phyloP scores from a whole-genome alignment of 2,329 filamentous ascomycete genomes.

The Gliomastix tumulicola region DNA sequence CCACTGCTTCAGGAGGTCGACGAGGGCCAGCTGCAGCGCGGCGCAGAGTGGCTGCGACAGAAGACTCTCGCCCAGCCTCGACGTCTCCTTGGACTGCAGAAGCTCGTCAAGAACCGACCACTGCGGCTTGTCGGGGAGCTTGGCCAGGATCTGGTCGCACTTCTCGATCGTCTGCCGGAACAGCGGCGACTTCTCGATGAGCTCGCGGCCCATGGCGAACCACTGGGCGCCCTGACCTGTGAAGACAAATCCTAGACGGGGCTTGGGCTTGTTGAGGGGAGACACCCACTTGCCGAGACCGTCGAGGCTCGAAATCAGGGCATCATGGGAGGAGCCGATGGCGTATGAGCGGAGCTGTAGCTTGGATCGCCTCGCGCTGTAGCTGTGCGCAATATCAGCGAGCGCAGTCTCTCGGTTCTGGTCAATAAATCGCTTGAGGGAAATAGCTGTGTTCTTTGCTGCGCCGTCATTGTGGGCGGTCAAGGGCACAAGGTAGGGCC shows the following conservation, averaged over 20 bases:
- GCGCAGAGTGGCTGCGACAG: slow-evolving; percentile 30
- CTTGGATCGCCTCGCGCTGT: slow-evolving; percentile 9
- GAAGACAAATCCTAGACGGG: slow-evolving; percentile 21
- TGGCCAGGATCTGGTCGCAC: slow-evolving; percentile 15
- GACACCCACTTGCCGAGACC: not conserved
- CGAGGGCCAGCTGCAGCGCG: slow-evolving; percentile 30
- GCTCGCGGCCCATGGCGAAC: slow-evolving; percentile 13
- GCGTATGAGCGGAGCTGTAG: slow-evolving; percentile 4
- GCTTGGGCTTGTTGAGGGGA: slow-evolving; percentile 2
- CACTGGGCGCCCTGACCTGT: slow-evolving; percentile 18
- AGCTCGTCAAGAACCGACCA: slow-evolving; percentile 17
- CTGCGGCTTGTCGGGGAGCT: not conserved
- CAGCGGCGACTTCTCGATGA: slow-evolving; percentile 7
- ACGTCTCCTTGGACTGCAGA: slow-evolving; percentile 14
- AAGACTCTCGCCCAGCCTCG: slow-evolving; percentile 12
- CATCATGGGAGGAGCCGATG: not conserved
- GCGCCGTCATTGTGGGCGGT: slow-evolving; percentile 13
- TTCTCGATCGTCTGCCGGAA: slow-evolving; percentile 13
- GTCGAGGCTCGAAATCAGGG: slow-evolving; percentile 10
- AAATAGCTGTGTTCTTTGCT: not conserved
- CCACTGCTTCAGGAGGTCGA: slow-evolving; percentile 24
- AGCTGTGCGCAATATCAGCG: slow-evolving; percentile 16
- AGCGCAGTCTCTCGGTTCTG: slow-evolving; percentile 9
- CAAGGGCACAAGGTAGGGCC: slow-evolving; percentile 11
- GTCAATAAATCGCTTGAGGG: too few species aligned